These are phyloP conservation scores for Glycine latifolia DNA, from an alignment of 306 rosid species.

Conservation along the genomic window DNA sequence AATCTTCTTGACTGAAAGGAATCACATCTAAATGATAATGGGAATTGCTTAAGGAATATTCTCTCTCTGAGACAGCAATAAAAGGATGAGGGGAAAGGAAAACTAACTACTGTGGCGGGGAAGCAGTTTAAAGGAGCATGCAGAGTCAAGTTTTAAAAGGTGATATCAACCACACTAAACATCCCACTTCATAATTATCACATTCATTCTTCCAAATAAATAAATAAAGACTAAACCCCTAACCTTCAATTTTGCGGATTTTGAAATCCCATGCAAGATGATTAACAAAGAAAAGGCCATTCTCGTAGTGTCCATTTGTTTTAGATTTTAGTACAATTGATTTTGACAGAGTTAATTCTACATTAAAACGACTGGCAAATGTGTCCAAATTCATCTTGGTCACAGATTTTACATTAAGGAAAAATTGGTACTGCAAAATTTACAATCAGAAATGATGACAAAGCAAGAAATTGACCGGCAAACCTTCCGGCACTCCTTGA, in stretches of 20 bases:
- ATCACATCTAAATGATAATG: not conserved
- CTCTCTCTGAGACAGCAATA: not conserved
- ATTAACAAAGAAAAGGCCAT: not conserved
- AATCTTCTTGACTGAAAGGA: conserved; percentile 24
- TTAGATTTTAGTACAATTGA: not conserved
- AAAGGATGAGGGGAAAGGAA: not conserved
- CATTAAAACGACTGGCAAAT: not conserved
- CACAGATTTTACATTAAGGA: not conserved
- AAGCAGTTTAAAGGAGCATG: conserved; percentile 22
- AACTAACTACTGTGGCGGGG: conserved; percentile 11
- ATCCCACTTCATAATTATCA: conserved; percentile 23
- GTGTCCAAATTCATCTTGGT: not conserved
- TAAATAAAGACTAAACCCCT: conserved; percentile 4
- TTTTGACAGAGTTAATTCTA: not conserved
- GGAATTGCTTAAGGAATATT: too few species aligned
- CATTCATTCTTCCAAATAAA: not conserved
- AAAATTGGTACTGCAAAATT: conserved; percentile 6
- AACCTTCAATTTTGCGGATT: conserved; percentile 23
- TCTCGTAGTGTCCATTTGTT: not conserved
- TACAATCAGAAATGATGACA: not conserved
- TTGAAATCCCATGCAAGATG: conserved; percentile 2
- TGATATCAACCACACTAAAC: conserved; percentile 4
- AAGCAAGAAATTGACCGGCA: conserved; percentile 27
- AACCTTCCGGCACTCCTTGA: conserved; percentile 93
- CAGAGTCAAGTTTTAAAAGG: not conserved